Evolutionary conservation across 164 flowering plant genomes (phyloP).

Genomic region (Tetrastigma voinierianum): DNA sequence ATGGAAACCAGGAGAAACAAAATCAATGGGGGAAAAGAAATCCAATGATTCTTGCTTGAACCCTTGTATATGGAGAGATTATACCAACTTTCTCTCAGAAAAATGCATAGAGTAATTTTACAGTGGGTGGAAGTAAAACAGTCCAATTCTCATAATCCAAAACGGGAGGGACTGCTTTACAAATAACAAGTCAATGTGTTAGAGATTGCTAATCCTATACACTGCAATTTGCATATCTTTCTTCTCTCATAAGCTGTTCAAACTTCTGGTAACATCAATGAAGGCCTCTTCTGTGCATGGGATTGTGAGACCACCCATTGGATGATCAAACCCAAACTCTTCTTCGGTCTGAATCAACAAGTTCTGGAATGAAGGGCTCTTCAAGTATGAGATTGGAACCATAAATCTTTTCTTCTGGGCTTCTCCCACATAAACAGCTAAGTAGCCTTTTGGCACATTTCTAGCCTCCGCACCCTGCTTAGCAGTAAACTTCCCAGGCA

Average conservation of each 20-base stretch:
- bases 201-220: no score
- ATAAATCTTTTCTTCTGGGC: slow-evolving; percentile 28
- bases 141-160: no score
- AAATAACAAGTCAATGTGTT: no score
- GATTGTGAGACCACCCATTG: slow-evolving; percentile 46
- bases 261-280: slow-evolving; percentile 27
- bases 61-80: no score
- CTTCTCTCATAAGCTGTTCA: slow-evolving; percentile 14
- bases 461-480: neutral
- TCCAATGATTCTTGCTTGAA: no score
- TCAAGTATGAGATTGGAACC: slow-evolving; percentile 43
- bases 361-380: slow-evolving; percentile 39
- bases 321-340: slow-evolving; percentile 48
- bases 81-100: no score
- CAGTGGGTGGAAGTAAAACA: no score
- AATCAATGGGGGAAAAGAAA: no score
- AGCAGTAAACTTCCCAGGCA: neutral
- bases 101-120: no score
- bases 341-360: slow-evolving; percentile 40
- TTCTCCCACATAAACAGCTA: slow-evolving; percentile 44
- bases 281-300: slow-evolving; percentile 43
- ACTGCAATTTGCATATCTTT: no score
- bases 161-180: no score
- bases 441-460: slow-evolving; percentile 35
- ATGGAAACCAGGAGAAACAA: no score